Conservation (phyloP, 768 basidiomycete genomes). For the Amyloporia xantha region DNA sequence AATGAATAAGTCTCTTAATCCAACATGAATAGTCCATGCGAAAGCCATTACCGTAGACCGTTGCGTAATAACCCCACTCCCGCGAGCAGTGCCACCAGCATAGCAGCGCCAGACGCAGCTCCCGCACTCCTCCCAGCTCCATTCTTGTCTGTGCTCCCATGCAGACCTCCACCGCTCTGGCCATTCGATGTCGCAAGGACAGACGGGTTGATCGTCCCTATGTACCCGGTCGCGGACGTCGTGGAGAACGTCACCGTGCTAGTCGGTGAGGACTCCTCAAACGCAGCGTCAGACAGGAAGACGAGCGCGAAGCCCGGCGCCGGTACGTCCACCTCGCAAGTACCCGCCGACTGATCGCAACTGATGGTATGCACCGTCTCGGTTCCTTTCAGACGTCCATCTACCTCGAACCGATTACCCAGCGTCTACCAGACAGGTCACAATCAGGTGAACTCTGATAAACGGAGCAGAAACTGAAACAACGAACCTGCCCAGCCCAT, state of each 20-base stretch:
- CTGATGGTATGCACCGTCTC: slow-evolving; percentile 49
- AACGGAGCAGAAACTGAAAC: neutral
- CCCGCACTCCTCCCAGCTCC: neutral
- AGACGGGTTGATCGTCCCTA: slow-evolving; percentile 47
- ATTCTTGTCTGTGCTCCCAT: neutral
- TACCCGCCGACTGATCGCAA: slow-evolving; percentile 48
- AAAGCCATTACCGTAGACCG: too few relatives aligned
- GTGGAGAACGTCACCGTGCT: slow-evolving; percentile 47
- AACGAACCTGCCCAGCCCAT: slow-evolving; percentile 70
- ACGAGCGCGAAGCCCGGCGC: slow-evolving; percentile 74
- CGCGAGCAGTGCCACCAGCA: neutral
- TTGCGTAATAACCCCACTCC: too few relatives aligned
- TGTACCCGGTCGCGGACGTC: slow-evolving; percentile 48
- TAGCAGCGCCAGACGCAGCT: neutral
- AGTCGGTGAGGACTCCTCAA: slow-evolving; percentile 27
- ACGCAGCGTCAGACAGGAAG: slow-evolving; percentile 46
- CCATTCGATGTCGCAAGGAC: slow-evolving; percentile 65
- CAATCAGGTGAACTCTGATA: neutral
- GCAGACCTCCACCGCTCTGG: slow-evolving; percentile 14
- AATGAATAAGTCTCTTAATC: too few relatives aligned
- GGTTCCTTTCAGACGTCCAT: slow-evolving; percentile 57
- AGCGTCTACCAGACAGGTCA: slow-evolving; percentile 38
- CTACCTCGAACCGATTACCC: slow-evolving; percentile 53
- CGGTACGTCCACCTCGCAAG: slow-evolving; percentile 54
- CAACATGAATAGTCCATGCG: too few relatives aligned